phyloP scores from a whole-genome alignment of 208 protist species.

The Leishmania arabica region DNA sequence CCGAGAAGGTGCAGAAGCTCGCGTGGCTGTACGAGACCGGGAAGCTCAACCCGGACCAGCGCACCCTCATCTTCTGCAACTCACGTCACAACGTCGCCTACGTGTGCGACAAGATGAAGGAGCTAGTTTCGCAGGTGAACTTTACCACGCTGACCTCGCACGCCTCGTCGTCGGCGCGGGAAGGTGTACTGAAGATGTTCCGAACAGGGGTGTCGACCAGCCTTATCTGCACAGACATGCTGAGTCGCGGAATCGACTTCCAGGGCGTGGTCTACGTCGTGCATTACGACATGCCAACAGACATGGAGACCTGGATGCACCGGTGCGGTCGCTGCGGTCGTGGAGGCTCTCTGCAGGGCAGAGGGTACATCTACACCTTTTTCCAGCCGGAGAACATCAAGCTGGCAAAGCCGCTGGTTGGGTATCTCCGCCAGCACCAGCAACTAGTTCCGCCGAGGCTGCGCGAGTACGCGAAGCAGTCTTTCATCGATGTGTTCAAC shows the following conservation, averaged over 20 bases:
- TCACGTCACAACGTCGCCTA: constrained; percentile 83
- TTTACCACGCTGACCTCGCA: constrained; percentile 71
- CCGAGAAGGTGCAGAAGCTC: constrained; percentile 77
- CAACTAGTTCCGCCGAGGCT: constrained; percentile 85
- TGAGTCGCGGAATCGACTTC: constrained; percentile 98
- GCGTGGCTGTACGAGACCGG: constrained; percentile 72
- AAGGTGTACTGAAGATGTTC: constrained; percentile 92
- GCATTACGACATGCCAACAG: constrained; percentile 96
- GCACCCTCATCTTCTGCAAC: constrained; percentile 89
- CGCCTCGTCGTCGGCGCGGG: constrained; percentile 51
- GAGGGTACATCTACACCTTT: constrained; percentile 82
- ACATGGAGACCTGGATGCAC: constrained; percentile 97
- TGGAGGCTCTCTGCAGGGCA: constrained; percentile 40
- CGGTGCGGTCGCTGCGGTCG: constrained; percentile 96
- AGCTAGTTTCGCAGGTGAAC: constrained; percentile 46
- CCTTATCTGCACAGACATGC: constrained; percentile 98
- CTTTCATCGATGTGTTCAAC: constrained; percentile 78
- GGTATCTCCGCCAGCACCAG: constrained; percentile 65
- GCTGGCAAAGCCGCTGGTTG: constrained; percentile 82
- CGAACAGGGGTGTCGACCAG: constrained; percentile 87
- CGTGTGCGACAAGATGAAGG: constrained; percentile 58
- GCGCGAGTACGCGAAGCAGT: constrained; percentile 80
- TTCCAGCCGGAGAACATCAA: constrained; percentile 86
- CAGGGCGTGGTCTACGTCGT: constrained; percentile 97
- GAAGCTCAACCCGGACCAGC: constrained; percentile 61